Percentiles rank a stretch among this genome's conserved stretches.
These are phyloP conservation scores for Lepidium sativum DNA, from an alignment of 345 rosid genomes.

Conservation along the genomic window DNA sequence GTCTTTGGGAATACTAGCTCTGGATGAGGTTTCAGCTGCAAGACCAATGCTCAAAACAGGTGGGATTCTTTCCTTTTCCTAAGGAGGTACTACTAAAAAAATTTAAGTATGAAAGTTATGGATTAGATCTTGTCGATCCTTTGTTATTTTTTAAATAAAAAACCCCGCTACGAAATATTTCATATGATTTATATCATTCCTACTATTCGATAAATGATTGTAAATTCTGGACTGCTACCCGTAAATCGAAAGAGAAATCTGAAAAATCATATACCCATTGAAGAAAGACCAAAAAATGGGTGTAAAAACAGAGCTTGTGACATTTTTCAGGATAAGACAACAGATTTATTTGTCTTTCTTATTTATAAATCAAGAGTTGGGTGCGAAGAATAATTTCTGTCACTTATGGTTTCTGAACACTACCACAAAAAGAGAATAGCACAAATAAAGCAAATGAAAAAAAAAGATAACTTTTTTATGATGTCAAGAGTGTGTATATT, in stretches of 20 bases:
- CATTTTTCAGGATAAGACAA: background rate
- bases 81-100: no score
- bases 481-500: conserved; percentile 6
- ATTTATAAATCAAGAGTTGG: background rate
- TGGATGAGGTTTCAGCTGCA: no score
- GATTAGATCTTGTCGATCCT: no score
- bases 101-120: no score
- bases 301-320: background rate
- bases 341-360: background rate
- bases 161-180: no score
- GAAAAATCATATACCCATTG: background rate
- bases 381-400: background rate
- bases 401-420: background rate
- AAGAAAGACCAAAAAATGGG: background rate
- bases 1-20: no score
- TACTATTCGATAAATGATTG: background rate
- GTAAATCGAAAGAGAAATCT: background rate
- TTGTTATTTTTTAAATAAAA: no score
- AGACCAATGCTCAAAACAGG: no score
- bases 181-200: background rate
- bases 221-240: background rate
- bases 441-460: background rate
- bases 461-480: background rate
- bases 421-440: background rate
- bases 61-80: no score